Percentiles rank a stretch among this genome's conserved stretches.
Evolutionary conservation across 495 filamentous ascomycete genomes (phyloP).

Genomic region (Neurospora sp.): DNA sequence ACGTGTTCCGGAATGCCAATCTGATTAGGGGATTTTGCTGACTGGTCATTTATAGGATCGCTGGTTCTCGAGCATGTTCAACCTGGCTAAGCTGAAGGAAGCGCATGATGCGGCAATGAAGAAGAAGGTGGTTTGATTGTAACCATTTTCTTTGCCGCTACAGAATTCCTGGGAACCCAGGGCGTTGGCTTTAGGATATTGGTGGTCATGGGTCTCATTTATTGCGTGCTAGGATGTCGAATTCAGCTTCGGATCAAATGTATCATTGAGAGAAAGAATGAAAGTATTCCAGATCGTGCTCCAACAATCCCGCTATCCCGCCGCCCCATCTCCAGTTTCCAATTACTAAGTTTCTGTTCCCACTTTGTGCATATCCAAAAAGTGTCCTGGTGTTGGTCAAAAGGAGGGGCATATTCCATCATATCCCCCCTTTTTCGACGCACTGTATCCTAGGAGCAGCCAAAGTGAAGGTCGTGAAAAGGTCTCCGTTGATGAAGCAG

Average conservation of each 20-base stretch:
- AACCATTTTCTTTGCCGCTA: too few species aligned
- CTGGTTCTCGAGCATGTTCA: neutral
- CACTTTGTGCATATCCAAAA: neutral
- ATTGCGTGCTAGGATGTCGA: neutral
- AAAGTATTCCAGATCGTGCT: neutral
- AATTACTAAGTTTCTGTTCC: neutral
- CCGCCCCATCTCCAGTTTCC: neutral
- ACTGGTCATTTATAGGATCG: neutral
- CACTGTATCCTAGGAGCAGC: neutral
- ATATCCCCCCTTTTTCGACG: neutral
- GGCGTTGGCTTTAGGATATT: neutral
- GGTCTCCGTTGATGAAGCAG: too few species aligned
- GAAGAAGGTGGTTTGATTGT: neutral
- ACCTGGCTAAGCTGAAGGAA: neutral
- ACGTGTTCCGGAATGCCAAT: neutral
- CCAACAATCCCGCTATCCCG: neutral
- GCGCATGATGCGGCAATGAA: neutral
- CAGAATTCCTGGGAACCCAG: neutral
- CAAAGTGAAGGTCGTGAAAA: too few species aligned
- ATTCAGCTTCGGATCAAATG: neutral
- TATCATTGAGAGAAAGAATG: neutral
- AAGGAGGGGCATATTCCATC: neutral
- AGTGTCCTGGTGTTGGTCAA: neutral
- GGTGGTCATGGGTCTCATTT: neutral
- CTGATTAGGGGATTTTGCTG: neutral